These are phyloP conservation scores for Ustanciosporium gigantosporum DNA, from an alignment of 1,284 basidiomycete species.

Conservation along the genomic window DNA sequence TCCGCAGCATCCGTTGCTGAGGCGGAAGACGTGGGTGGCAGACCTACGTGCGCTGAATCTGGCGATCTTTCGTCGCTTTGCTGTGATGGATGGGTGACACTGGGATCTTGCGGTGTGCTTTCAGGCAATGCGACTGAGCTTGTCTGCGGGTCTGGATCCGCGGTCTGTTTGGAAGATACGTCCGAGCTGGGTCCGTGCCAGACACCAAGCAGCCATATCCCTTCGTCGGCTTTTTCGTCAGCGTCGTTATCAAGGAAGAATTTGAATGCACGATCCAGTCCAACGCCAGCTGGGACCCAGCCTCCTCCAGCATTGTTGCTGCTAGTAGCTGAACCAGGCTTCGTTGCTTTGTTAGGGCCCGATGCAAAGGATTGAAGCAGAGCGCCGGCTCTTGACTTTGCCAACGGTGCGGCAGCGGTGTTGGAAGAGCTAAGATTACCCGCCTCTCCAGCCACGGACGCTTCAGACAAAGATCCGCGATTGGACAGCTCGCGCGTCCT, in stretches of 20 bases:
- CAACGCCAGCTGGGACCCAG: constrained; percentile 26
- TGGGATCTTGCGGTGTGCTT: not conserved
- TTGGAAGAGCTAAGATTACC: no score
- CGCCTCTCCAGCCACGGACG: no score
- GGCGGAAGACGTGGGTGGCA: no score
- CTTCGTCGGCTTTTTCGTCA: constrained; percentile 22
- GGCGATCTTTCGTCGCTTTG: not conserved
- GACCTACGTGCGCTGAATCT: not conserved
- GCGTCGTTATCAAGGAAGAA: constrained; percentile 47
- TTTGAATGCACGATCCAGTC: constrained; percentile 49
- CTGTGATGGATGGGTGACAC: not conserved
- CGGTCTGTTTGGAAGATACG: not conserved
- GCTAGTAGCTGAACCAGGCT: not conserved
- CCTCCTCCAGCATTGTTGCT: not conserved
- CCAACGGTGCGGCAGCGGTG: not conserved
- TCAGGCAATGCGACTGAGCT: not conserved
- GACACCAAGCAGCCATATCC: constrained; percentile 54
- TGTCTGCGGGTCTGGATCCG: not conserved
- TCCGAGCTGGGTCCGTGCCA: constrained; percentile 35
- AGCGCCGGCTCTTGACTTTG: constrained; percentile 17
- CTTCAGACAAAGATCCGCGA: not conserved
- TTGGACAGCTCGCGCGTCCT: no score
- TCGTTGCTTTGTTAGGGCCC: constrained; percentile 3
- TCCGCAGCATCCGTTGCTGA: no score
- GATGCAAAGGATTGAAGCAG: constrained; percentile 14